phyloP scores from a whole-genome alignment of 345 rosid genomes.

The Camelina laxa region DNA sequence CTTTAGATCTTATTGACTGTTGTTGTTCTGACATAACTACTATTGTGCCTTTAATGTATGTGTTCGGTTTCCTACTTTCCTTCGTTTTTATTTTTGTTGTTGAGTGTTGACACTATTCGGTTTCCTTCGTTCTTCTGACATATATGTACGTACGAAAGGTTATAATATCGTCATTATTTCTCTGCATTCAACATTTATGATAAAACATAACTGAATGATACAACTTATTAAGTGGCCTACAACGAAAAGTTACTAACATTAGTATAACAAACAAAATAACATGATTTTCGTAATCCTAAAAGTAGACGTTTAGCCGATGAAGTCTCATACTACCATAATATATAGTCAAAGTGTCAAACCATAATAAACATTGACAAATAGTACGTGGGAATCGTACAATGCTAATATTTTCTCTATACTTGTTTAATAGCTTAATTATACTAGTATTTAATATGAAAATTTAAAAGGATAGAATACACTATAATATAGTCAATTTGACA shows the following conservation, averaged over 20 bases:
- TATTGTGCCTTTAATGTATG: conserved; percentile 18
- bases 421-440: not conserved
- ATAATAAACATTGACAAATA: not conserved
- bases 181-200: not conserved
- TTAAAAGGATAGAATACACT: not conserved
- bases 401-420: not conserved
- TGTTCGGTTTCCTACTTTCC: not conserved
- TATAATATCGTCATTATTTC: not conserved
- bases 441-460: not conserved
- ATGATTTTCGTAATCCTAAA: not conserved
- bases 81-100: too few species aligned
- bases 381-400: not conserved
- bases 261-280: not conserved
- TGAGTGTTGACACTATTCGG: not conserved
- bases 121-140: conserved; percentile 18
- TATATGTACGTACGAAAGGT: conserved; percentile 1
- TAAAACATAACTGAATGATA: too few species aligned
- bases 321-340: not conserved
- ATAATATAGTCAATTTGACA: not conserved
- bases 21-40: conserved; percentile 33
- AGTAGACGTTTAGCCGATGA: not conserved
- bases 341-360: not conserved
- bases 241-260: not conserved
- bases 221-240: not conserved
- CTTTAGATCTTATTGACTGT: conserved; percentile 14